phyloP scores from a whole-genome alignment of 768 basidiomycete species.

The Phylloporus sp. region DNA sequence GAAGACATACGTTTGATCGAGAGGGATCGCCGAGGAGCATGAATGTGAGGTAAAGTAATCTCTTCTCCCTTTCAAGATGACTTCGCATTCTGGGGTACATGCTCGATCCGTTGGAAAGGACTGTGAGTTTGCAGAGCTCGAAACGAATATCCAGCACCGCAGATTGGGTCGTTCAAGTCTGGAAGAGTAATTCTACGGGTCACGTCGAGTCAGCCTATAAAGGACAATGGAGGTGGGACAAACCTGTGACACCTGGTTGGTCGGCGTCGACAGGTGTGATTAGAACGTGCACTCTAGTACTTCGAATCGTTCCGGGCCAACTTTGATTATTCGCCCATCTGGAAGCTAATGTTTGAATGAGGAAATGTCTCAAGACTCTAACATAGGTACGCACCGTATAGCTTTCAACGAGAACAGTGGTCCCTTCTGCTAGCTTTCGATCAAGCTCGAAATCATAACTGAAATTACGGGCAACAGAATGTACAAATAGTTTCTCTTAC shows the following conservation, averaged over 20 bases:
- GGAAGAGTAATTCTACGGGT: constrained; percentile 84
- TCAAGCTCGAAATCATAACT: constrained; percentile 98
- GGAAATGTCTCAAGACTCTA: neutral
- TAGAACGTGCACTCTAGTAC: constrained; percentile 99
- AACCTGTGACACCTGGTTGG: constrained; percentile 93
- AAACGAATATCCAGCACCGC: constrained; percentile 87
- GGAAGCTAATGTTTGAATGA: constrained; percentile 57
- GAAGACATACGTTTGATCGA: constrained; percentile 72
- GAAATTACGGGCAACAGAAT: neutral
- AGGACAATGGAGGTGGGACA: constrained; percentile 11
- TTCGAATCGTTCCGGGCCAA: constrained; percentile 97
- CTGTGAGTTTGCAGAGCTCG: constrained; percentile 97
- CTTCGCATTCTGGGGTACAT: constrained; percentile 99
- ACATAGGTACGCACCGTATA: constrained; percentile 68
- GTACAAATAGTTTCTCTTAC: constrained; percentile 37
- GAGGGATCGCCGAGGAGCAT: constrained; percentile 81
- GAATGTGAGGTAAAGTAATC: constrained; percentile 93
- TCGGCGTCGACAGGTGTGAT: constrained; percentile 97
- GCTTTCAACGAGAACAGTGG: constrained; percentile 91
- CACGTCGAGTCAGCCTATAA: neutral
- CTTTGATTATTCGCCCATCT: constrained; percentile 94
- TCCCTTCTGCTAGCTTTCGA: constrained; percentile 90
- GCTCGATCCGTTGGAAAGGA: constrained; percentile 94
- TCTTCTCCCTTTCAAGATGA: constrained; percentile 98
- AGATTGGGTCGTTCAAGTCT: constrained; percentile 87